phyloP scores from a whole-genome alignment of 2,329 filamentous ascomycete genomes.

The Aureobasidium musti region DNA sequence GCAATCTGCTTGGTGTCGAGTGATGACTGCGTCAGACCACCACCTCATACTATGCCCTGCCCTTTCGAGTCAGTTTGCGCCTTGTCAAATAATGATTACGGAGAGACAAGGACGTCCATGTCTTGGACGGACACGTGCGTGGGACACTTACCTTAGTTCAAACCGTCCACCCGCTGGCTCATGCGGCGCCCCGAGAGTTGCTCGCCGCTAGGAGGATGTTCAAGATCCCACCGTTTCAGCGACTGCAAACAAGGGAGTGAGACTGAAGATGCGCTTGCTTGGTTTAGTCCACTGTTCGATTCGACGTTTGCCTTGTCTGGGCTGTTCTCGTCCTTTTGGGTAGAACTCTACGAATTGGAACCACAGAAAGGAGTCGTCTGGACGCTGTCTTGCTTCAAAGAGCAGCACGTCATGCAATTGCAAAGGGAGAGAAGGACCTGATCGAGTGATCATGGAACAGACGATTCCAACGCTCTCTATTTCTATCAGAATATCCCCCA shows the following conservation, averaged over 20 bases:
- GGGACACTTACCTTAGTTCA: slow-evolving; percentile 26
- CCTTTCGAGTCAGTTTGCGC: slow-evolving; percentile 20
- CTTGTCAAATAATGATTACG: slow-evolving; percentile 15
- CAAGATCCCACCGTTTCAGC: slow-evolving; percentile 20
- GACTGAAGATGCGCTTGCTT: slow-evolving; percentile 9
- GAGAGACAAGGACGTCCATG: slow-evolving; percentile 5
- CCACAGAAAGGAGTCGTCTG: not conserved
- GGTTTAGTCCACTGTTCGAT: not conserved
- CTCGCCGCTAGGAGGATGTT: slow-evolving; percentile 15
- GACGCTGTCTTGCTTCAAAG: slow-evolving; percentile 14
- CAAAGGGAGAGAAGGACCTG: not conserved
- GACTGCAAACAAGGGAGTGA: slow-evolving; percentile 5
- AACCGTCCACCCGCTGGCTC: slow-evolving; percentile 24
- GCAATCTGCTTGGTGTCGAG: slow-evolving; percentile 1
- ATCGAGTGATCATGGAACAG: not conserved
- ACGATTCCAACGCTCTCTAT: slow-evolving; percentile 18
- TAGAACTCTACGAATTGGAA: not conserved
- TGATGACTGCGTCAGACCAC: slow-evolving; percentile 10
- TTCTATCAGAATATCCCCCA: not conserved
- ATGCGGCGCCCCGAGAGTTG: slow-evolving; percentile 19
- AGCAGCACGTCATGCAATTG: slow-evolving; percentile 1
- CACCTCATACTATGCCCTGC: not conserved
- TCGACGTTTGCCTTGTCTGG: slow-evolving; percentile 5
- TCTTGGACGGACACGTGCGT: slow-evolving; percentile 23
- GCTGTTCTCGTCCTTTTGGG: slow-evolving; percentile 6